Percentiles rank a stretch among this genome's conserved stretches.
These are phyloP conservation scores for Myochromella boudieri DNA, from an alignment of 768 basidiomycete species.

Conservation along the genomic window DNA sequence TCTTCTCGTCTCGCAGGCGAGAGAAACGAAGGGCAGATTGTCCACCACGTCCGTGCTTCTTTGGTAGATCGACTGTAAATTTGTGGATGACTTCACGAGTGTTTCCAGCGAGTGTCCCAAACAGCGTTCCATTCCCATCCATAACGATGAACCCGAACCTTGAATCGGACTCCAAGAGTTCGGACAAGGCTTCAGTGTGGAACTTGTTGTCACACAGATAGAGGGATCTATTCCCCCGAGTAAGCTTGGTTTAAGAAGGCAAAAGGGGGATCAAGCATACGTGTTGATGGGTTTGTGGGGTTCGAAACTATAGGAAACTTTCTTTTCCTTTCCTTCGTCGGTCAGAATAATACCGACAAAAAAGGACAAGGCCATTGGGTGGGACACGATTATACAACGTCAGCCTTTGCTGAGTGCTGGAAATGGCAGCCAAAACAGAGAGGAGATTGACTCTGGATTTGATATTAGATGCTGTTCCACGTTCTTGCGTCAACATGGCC, in stretches of 20 bases:
- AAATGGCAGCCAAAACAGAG: constrained; percentile 96
- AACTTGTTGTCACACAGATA: constrained; percentile 99
- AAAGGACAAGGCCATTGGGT: constrained; percentile 94
- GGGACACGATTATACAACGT: constrained; percentile 98
- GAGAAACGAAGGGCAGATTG: constrained; percentile 99
- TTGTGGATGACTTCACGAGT: constrained; percentile 97
- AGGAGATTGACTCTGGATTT: constrained; percentile 98
- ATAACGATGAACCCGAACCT: constrained; percentile 99
- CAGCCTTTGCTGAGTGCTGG: constrained; percentile 94
- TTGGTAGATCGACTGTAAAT: constrained; percentile 97
- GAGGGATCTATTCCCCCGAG: constrained; percentile 61
- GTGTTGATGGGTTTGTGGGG: constrained; percentile 99
- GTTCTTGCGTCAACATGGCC: constrained; percentile 97
- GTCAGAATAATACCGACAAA: constrained; percentile 97
- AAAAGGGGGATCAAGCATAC: constrained; percentile 46
- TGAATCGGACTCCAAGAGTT: constrained; percentile 94
- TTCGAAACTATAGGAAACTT: constrained; percentile 97
- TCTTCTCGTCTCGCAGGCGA: constrained; percentile 97
- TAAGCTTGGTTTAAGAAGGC: constrained; percentile 4
- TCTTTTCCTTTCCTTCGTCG: constrained; percentile 99
- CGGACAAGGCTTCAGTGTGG: constrained; percentile 96
- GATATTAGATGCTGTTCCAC: constrained; percentile 98
- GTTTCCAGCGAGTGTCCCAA: constrained; percentile 94
- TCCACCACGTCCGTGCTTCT: constrained; percentile 99
- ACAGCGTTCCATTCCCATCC: constrained; percentile 98